Percentiles rank a stretch among this genome's conserved stretches.
These are phyloP conservation scores for Bruguiera gymnorhiza DNA, from an alignment of 345 rosid species.

Conservation along the genomic window DNA sequence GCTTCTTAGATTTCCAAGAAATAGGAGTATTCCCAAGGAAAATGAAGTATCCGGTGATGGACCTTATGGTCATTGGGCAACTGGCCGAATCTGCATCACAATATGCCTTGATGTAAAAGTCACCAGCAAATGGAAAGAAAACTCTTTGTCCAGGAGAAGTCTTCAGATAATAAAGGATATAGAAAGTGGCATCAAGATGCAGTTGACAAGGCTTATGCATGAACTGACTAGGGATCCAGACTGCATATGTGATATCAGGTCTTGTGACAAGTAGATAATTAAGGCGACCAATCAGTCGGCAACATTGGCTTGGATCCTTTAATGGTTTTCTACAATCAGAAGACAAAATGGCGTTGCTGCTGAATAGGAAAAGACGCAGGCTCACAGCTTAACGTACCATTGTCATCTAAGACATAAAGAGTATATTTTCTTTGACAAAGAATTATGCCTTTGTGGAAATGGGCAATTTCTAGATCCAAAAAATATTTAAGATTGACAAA, in stretches of 20 bases:
- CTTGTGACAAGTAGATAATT: background rate
- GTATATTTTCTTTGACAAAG: background rate
- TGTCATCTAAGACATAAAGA: background rate
- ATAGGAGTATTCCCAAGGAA: no score
- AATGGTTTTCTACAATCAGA: background rate
- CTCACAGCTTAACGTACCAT: background rate
- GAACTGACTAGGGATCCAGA: background rate
- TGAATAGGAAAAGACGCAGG: background rate
- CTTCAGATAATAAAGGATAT: background rate
- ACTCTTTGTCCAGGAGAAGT: background rate
- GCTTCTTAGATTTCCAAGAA: no score
- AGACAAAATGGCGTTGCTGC: background rate
- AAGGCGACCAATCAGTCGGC: background rate
- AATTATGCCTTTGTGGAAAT: background rate
- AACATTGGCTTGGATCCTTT: background rate
- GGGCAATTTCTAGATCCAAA: background rate
- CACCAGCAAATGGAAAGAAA: background rate
- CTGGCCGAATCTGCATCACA: no score
- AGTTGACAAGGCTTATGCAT: background rate
- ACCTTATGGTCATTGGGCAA: no score
- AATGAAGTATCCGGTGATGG: no score
- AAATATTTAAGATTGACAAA: background rate
- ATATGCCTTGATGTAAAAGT: background rate
- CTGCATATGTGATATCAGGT: background rate
- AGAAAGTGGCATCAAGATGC: background rate